Evolutionary conservation across 345 rosid species (phyloP).

Genomic region (Brassica napus): DNA sequence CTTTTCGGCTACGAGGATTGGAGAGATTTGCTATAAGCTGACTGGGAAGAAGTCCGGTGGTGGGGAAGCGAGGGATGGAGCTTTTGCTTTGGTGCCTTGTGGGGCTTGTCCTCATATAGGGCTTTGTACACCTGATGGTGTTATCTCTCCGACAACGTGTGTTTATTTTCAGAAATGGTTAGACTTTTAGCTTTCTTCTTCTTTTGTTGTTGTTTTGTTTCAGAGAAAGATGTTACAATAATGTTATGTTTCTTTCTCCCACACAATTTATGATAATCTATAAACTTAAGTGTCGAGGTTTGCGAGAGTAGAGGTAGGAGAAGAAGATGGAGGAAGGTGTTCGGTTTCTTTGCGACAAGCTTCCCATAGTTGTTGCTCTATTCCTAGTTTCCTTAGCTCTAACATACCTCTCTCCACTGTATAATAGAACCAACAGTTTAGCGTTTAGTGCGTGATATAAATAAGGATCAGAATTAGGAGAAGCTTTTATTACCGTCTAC

Average conservation of each 20-base stretch:
- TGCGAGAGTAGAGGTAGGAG: conserved; percentile 33
- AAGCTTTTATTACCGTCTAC: conserved; percentile 58
- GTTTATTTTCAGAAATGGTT: conserved; percentile 69
- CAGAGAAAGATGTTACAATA: neutral
- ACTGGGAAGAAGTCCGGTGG: conserved; percentile 31
- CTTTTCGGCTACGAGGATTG: conserved; percentile 41
- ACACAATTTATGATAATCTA: neutral
- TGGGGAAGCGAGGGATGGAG: conserved; percentile 50
- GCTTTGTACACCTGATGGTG: conserved; percentile 66
- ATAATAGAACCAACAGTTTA: neutral
- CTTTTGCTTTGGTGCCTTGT: conserved; percentile 77
- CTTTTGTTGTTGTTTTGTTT: neutral
- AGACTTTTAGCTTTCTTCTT: conserved; percentile 47
- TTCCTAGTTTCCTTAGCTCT: conserved; percentile 82
- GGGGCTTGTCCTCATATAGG: conserved; percentile 72
- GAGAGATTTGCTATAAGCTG: conserved; percentile 55
- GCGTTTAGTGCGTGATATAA: neutral
- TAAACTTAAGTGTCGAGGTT: conserved; percentile 7
- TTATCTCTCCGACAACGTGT: conserved; percentile 65
- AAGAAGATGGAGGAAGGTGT: conserved; percentile 30
- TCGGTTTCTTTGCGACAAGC: conserved; percentile 76
- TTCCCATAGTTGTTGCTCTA: conserved; percentile 90
- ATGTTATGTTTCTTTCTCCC: neutral
- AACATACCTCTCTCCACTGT: conserved; percentile 76
- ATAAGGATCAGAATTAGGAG: neutral